A percentile compares a stretch with the other conserved stretches of the same genome.
These are phyloP conservation scores for Penicillium arizonense DNA, from an alignment of 495 filamentous ascomycete species.

Conservation along the genomic window DNA sequence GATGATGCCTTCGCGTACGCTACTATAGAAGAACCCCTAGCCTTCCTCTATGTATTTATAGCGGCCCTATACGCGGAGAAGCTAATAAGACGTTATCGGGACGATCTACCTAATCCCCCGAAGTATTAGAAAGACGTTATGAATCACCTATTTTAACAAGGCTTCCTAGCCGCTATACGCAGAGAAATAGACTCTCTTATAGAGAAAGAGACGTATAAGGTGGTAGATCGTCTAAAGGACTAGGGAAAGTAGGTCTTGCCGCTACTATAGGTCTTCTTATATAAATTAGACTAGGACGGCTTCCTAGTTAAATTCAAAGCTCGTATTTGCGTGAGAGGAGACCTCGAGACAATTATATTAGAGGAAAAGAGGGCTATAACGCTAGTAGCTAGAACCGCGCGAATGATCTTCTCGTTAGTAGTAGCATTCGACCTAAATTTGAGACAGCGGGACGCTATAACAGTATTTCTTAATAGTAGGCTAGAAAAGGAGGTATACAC, in stretches of 20 bases:
- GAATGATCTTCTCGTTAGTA: neutral
- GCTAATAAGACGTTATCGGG: neutral
- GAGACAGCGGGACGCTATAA: constrained; percentile 3
- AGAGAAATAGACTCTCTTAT: neutral
- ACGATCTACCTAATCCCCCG: constrained; percentile 1
- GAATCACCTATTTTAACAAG: neutral
- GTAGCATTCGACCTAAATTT: constrained; percentile 7
- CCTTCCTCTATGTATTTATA: neutral
- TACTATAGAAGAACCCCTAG: neutral
- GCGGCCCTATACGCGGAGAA: neutral
- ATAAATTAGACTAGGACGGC: constrained; percentile 15
- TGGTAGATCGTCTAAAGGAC: neutral
- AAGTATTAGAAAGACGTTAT: neutral
- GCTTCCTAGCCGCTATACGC: neutral
- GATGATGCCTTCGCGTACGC: neutral
- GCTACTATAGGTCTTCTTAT: constrained; percentile 13
- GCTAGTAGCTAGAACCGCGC: constrained; percentile 4
- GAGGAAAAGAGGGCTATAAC: constrained; percentile 11
- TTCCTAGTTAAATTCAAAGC: constrained; percentile 12
- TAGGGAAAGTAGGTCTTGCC: constrained; percentile 6
- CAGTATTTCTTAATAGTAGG: constrained; percentile 12
- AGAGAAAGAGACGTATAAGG: neutral
- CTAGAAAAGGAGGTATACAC: neutral
- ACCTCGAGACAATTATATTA: constrained; percentile 1
- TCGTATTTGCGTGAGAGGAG: constrained; percentile 15